Evolutionary conservation across 1,139 yeast species (phyloP), one percentile per base, ranked within the genome.

Genomic region (Yamadazyma dushanensis): DNA sequence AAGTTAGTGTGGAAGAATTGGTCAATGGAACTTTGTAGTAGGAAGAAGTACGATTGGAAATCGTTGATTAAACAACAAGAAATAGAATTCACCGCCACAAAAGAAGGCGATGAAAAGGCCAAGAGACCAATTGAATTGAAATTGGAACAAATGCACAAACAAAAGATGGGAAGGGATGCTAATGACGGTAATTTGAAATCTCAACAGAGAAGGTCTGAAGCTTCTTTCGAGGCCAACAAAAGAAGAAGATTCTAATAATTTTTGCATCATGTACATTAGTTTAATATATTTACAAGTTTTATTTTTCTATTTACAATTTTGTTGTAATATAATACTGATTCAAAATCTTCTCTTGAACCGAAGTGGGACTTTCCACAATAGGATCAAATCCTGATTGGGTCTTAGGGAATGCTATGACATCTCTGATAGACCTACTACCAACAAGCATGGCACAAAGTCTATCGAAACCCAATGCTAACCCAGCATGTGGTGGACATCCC

Each of bases 401-500:
- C 60, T 92, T 92, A 1, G 99, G 99, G 58, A 92, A 92, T 1
- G 98, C 96, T 47, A 92, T 84, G 2, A 92, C 98, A 55, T 92
- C 97, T 48, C 97, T 67, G 28, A 92, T 89, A 45, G 87, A 84
- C 4, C 69, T 54, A 20, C 83, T 73, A 1, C 89, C 94, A 16
- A 83, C 64, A 25, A 92, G 57, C 90, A 92, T 88, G 1, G 98
- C 95, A 52, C 95, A 82, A 68, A 92, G 68, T 43, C 99, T 70
- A 58, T 92, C 99, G 49, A 92, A 86, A 0, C 98, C 99, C 37
- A 92, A 69, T 0, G 98, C 99, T 35, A 92, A 69, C 0, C 99
- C 99, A 2, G 97, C 97, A 63, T 92, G 99, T 0, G 99, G 98
- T 0, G 99, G 99, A 54, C 97, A 89, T 1, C 98, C 98, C 65